Evolutionary conservation across 2,329 filamentous ascomycete species (phyloP).

Genomic region (Fusarium stilboides): DNA sequence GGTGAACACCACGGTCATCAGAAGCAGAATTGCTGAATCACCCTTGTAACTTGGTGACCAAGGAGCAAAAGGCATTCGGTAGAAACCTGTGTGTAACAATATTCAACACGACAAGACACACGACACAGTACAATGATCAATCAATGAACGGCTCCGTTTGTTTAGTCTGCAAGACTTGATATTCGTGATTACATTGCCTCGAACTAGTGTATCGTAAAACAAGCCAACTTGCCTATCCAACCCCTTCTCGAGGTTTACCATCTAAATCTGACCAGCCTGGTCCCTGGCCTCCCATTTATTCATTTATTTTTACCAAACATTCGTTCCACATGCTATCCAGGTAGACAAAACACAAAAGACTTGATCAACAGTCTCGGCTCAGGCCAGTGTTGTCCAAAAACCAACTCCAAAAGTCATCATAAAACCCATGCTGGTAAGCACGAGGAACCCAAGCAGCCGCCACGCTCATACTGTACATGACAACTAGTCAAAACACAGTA

Average conservation of each 20-base stretch:
- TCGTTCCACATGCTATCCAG: slow-evolving; percentile 44
- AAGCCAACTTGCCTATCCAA: slow-evolving; percentile 37
- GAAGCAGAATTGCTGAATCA: not conserved
- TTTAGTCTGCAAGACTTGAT: slow-evolving; percentile 28
- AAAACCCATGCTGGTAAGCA: slow-evolving; percentile 40
- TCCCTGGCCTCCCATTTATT: slow-evolving; percentile 43
- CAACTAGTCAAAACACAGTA: slow-evolving; percentile 34
- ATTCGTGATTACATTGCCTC: slow-evolving; percentile 45
- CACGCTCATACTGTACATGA: slow-evolving; percentile 43
- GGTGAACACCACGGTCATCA: not conserved
- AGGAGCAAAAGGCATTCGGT: not conserved
- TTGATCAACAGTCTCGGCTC: slow-evolving; percentile 42
- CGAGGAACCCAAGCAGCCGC: slow-evolving; percentile 36
- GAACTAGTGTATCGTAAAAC: slow-evolving; percentile 40
- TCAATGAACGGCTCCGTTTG: not conserved
- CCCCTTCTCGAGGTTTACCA: slow-evolving; percentile 36
- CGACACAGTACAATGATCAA: not conserved
- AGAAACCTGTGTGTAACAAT: slow-evolving; percentile 17
- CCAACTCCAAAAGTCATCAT: slow-evolving; percentile 51
- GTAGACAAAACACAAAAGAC: slow-evolving; percentile 43
- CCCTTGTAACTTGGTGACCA: not conserved
- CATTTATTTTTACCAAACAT: slow-evolving; percentile 44
- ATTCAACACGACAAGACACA: slow-evolving; percentile 10
- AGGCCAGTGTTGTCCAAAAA: slow-evolving; percentile 49
- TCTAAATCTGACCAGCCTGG: slow-evolving; percentile 48